phyloP scores from a whole-genome alignment of 2,329 filamentous ascomycete species.

The Epichloe sibirici region DNA sequence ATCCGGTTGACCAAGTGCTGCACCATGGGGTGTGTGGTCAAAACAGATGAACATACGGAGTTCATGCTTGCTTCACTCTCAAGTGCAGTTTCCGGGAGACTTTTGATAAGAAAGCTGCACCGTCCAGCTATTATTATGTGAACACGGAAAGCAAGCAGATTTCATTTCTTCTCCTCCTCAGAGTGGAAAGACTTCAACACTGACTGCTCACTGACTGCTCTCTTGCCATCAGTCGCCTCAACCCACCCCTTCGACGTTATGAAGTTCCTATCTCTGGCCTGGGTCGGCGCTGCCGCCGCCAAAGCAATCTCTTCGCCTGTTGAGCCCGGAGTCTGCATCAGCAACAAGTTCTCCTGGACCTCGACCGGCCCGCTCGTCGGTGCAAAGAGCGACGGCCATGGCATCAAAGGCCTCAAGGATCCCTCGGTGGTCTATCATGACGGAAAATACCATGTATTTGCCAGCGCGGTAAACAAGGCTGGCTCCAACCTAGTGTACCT shows the following conservation, averaged over 20 bases:
- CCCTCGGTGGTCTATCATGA: constrained; percentile 45
- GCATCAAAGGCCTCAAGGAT: constrained; percentile 37
- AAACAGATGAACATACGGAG: too few relatives aligned
- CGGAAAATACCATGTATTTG: constrained; percentile 49
- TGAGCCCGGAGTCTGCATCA: neutral
- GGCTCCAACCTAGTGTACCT: constrained; percentile 49
- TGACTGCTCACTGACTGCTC: too few relatives aligned
- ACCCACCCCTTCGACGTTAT: neutral
- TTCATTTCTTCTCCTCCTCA: too few relatives aligned
- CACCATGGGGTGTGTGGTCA: too few relatives aligned
- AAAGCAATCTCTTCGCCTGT: neutral
- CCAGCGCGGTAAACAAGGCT: constrained; percentile 29
- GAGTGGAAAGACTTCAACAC: too few relatives aligned
- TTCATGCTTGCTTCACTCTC: too few relatives aligned
- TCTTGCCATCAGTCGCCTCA: too few relatives aligned
- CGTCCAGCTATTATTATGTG: too few relatives aligned
- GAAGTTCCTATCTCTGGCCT: neutral
- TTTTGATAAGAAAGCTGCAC: too few relatives aligned
- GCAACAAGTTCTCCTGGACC: constrained; percentile 1
- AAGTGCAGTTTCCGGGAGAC: too few relatives aligned
- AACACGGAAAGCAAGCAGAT: too few relatives aligned
- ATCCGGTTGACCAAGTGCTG: too few relatives aligned
- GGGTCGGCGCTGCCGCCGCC: neutral
- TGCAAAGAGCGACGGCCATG: neutral
- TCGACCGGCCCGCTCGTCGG: neutral